Base-by-base conservation (phyloP, 2,329 filamentous ascomycete species). In the Metarhizium rileyi region DNA sequence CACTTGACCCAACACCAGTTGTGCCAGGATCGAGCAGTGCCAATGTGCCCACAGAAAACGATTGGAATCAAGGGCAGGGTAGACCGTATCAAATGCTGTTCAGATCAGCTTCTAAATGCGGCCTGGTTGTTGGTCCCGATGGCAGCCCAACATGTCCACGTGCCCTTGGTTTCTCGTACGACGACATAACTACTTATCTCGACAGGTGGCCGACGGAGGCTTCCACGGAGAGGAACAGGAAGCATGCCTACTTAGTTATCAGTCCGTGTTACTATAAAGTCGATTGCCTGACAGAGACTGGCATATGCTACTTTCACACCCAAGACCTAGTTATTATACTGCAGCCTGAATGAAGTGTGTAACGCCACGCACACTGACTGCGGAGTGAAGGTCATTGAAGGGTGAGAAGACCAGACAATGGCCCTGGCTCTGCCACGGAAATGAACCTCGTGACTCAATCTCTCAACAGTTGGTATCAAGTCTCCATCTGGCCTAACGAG, bases 361-460 rank as follows among this genome's bases (percentile, higher is more conserved):
- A 33, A 33, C 16, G 45, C 10, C 33, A 18, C 14, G 10, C 7
- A 30, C 12, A n/a, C 30, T 25, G 23, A 20, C n/a, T 41, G 9
- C 26, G 10, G n/a, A 14, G n/a, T 48, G 27, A 48, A 30, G 18
- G 46, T 43, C 38, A 20, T 30, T 44, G 38, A 43, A 48, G 18
- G 46, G 38, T n/a, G n/a, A 42, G 22, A 43, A 27, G 27, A 14
- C 36, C 38, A 10, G 23, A 5, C 2, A 5, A 6, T 48, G 46
- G 46, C 20, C 46, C 27, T 36, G 43, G 28, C 46, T 48, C 10
- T 43, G 46, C 38, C 26, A 28, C 28, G n/a, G n/a, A n/a, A n/a
- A 33, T 40, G 25, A 42, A 23, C 46, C 46, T 8, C 46, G 22
- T 48, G 45, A 25, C 35, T 38, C 8, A 38, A 23, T 44, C 27